A percentile compares a stretch with the other conserved stretches of the same genome.
These are phyloP conservation scores for Linum lewisii DNA, from an alignment of 345 rosid genomes.

Conservation along the genomic window DNA sequence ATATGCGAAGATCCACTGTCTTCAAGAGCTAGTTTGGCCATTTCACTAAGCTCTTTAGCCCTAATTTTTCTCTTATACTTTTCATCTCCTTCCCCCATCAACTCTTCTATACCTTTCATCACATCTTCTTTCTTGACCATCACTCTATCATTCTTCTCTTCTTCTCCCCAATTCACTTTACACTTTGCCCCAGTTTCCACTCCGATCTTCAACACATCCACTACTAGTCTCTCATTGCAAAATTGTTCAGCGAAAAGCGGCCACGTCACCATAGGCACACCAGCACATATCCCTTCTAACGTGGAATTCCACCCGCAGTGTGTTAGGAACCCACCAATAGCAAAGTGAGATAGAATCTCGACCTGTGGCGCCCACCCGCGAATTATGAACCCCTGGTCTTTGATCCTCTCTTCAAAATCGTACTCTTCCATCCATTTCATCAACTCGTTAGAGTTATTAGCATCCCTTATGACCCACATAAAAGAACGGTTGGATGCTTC, in stretches of 20 bases:
- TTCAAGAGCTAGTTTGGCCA: conserved; percentile 15
- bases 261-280: neutral
- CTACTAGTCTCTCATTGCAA: neutral
- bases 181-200: neutral
- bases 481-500: neutral
- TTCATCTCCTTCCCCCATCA: conserved; percentile 16
- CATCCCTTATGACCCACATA: neutral
- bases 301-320: conserved; percentile 6
- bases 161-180: neutral
- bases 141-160: neutral
- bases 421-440: neutral
- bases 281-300: neutral
- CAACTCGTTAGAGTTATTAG: neutral
- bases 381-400: neutral
- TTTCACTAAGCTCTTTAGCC: conserved; percentile 15
- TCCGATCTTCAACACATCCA: conserved; percentile 3
- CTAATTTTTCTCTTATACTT: conserved; percentile 20
- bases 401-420: neutral
- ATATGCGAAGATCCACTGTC: conserved; percentile 23
- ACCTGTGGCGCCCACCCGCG: conserved; percentile 6
- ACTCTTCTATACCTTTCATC: conserved; percentile 1
- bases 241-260: neutral
- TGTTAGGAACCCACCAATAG: neutral
- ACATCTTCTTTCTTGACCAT: conserved; percentile 20
- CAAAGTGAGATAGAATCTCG: neutral